phyloP scores from a whole-genome alignment of 2,329 filamentous ascomycete genomes.

The Fonsecaea monophora region DNA sequence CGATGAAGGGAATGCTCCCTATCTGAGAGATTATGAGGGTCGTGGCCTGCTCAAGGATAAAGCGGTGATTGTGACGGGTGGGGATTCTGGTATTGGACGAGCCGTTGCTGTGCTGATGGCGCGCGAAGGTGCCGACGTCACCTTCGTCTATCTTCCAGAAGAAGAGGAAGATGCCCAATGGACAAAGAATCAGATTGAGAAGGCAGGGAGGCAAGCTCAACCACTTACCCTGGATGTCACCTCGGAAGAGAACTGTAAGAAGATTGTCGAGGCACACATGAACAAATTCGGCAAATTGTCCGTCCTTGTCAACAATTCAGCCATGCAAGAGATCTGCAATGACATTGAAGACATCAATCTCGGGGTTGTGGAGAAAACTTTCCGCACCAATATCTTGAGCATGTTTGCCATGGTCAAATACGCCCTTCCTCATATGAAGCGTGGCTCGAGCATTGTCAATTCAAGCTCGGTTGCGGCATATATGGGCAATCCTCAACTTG shows the following conservation, averaged over 20 bases:
- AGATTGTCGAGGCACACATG: constrained; percentile 61
- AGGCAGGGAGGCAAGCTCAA: constrained; percentile 57
- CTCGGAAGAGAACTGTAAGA: constrained; percentile 58
- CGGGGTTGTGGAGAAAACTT: constrained; percentile 62
- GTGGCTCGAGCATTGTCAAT: constrained; percentile 60
- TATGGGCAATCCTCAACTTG: constrained; percentile 57
- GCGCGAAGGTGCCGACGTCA: constrained; percentile 64
- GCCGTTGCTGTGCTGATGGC: constrained; percentile 64
- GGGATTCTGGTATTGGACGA: constrained; percentile 64
- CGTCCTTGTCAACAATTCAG: constrained; percentile 62
- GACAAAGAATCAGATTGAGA: constrained; percentile 61
- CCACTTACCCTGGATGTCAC: constrained; percentile 59
- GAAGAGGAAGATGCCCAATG: constrained; percentile 64
- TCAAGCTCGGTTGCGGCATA: constrained; percentile 62
- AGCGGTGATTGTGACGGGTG: constrained; percentile 63
- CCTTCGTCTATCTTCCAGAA: constrained; percentile 62
- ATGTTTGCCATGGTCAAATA: constrained; percentile 68
- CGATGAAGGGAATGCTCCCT: constrained; percentile 34
- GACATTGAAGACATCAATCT: constrained; percentile 62
- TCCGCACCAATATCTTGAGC: constrained; percentile 63
- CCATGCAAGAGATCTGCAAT: constrained; percentile 59
- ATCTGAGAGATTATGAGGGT: constrained; percentile 49
- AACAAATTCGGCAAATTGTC: constrained; percentile 55
- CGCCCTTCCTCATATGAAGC: constrained; percentile 62
- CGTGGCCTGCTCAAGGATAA: constrained; percentile 58